Evolutionary conservation across 2,329 filamentous ascomycete species (phyloP).

Genomic region (Bipolaris cookei): DNA sequence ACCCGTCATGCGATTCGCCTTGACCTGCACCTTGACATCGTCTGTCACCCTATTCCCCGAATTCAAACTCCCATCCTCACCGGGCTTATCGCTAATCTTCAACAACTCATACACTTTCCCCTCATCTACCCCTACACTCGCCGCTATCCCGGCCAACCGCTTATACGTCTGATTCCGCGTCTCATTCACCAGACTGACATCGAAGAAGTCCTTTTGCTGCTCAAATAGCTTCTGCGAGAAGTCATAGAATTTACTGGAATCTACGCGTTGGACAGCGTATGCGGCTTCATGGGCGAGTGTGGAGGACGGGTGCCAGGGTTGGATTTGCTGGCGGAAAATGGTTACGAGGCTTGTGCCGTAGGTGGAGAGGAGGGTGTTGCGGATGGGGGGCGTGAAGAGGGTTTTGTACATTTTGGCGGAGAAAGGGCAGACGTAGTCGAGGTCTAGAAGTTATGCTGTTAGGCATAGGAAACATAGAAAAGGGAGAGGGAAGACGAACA

Average conservation of each 20-base stretch:
- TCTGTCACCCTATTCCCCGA: slow-evolving; percentile 80
- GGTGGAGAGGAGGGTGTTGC: slow-evolving; percentile 69
- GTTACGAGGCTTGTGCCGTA: slow-evolving; percentile 70
- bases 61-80: slow-evolving; percentile 73
- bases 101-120: slow-evolving; percentile 72
- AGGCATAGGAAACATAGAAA: background rate
- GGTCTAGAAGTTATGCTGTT: slow-evolving; percentile 55
- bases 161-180: slow-evolving; percentile 82
- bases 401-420: slow-evolving; percentile 78
- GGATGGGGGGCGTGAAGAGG: slow-evolving; percentile 66
- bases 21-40: slow-evolving; percentile 83
- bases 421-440: slow-evolving; percentile 91
- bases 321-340: slow-evolving; percentile 89
- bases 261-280: slow-evolving; percentile 75
- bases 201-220: slow-evolving; percentile 79
- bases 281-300: slow-evolving; percentile 77
- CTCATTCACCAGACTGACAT: slow-evolving; percentile 83
- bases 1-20: slow-evolving; percentile 77
- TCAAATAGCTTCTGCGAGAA: slow-evolving; percentile 75
- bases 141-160: slow-evolving; percentile 76
- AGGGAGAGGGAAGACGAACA: slow-evolving; percentile 47
- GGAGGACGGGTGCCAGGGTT: slow-evolving; percentile 90
- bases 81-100: slow-evolving; percentile 70
- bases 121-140: slow-evolving; percentile 72
- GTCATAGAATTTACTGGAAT: slow-evolving; percentile 76